Base-by-base conservation (phyloP, 257 asterid species). In the Nicotiana undulata region DNA sequence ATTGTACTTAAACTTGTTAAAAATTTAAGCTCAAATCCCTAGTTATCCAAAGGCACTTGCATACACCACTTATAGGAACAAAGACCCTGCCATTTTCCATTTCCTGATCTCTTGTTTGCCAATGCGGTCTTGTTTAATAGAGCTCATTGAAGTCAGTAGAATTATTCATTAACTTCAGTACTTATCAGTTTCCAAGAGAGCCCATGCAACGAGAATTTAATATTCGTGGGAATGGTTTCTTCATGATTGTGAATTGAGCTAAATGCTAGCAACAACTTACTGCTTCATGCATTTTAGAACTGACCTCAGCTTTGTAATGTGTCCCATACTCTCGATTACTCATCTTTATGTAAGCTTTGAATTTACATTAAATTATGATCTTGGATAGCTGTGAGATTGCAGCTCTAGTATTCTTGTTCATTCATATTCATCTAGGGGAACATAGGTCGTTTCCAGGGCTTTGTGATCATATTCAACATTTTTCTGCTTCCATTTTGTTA, bases 401-500 rank as follows among this genome's bases (percentile, higher is more conserved):
- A 46, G 61, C 31, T 46, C 79, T 74, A 24, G 24, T 15, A 24
- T 74, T 61, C 17, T 74, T 40, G 76, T 20, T 49, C 79, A 24
- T 72, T 49, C 44, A 24, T 74, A 55, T 53, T 59, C 34, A 82
- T 44, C n/a, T 61, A 61, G 26, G 40, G 17, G 29, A 51, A 59
- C 61, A 65, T 17, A n/a, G 17, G 40, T 76, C 44, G 13, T 32
- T 9, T 60, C 18, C 63, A 32, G 46, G 24, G 4, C 24, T 16
- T 63, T 40, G 60, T 24, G 61, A 9, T 4, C 26, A 31, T 79
- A 31, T 65, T 79, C 37, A 20, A 63, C 63, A 60, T 37, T 79
- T 66, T 66, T 63, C 77, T 68, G 79, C 80, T 83, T 82, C 61
- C 29, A 80, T 77, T 44, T 46, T 65, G 55, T 61, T 22, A 58